Conservation (phyloP, 345 rosid species). For the Salix arbutifolia region DNA sequence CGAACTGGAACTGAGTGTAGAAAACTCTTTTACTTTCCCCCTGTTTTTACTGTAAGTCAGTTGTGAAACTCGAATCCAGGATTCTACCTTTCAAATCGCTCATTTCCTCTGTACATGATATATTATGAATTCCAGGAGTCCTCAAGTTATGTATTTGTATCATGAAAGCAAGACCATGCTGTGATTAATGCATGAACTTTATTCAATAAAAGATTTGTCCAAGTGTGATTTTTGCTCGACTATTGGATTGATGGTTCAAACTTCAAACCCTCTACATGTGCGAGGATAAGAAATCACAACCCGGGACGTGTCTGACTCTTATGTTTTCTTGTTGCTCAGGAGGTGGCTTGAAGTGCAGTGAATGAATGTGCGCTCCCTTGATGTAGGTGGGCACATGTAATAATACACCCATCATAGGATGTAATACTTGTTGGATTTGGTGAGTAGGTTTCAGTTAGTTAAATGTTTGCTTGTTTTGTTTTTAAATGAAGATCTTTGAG, state of each 20-base stretch:
- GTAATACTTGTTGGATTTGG: slow-evolving; percentile 11
- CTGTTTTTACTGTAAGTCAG: background rate
- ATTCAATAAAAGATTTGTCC: background rate
- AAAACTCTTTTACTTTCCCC: background rate
- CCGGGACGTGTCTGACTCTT: background rate
- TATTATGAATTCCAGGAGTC: background rate
- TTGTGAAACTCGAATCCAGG: background rate
- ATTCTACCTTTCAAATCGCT: background rate
- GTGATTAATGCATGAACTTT: background rate
- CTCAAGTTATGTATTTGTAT: background rate
- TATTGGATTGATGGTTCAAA: background rate
- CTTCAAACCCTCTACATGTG: background rate
- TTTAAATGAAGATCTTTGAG: slow-evolving; percentile 8
- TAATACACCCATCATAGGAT: slow-evolving; percentile 6
- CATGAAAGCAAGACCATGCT: background rate
- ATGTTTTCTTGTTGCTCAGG: slow-evolving; percentile 17
- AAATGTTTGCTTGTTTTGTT: slow-evolving; percentile 5
- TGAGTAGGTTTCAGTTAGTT: slow-evolving; percentile 6
- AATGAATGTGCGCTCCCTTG: background rate
- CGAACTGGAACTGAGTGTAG: background rate
- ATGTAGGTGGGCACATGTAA: slow-evolving; percentile 9
- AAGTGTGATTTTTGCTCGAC: background rate
- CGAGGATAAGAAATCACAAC: background rate
- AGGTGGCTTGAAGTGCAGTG: background rate
- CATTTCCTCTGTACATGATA: background rate